Evolutionary conservation across 1,284 basidiomycete genomes (phyloP).

Genomic region (Earliella scabrosa): DNA sequence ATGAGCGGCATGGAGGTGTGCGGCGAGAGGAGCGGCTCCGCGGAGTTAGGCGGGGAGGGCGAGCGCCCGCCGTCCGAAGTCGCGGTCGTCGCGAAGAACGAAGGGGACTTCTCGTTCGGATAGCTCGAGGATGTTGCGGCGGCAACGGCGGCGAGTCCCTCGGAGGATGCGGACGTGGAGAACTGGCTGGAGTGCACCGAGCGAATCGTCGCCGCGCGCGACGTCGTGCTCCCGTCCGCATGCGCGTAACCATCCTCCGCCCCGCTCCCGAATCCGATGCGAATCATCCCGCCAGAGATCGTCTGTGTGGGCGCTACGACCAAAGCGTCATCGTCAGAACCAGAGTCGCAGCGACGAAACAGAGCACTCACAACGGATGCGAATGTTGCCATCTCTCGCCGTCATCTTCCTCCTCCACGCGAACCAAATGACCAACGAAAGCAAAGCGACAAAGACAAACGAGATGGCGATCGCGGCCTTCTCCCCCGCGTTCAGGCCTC

Average conservation of each 20-base stretch:
- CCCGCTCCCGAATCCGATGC: too few relatives aligned
- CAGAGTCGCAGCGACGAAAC: background rate
- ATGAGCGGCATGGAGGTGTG: background rate
- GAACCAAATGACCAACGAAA: background rate
- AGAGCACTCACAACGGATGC: background rate
- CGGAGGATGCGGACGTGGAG: background rate
- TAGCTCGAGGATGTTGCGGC: background rate
- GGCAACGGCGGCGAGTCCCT: background rate
- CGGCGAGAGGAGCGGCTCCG: background rate
- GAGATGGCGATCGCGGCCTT: constrained; percentile 12
- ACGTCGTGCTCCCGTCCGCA: background rate
- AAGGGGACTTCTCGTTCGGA: background rate
- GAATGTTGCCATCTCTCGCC: background rate
- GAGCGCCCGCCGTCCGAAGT: background rate
- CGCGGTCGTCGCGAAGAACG: background rate
- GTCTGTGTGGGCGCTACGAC: background rate
- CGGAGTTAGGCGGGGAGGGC: background rate
- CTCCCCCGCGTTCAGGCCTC: constrained; percentile 4
- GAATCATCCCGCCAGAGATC: background rate
- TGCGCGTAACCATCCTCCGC: too few relatives aligned
- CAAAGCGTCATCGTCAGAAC: background rate
- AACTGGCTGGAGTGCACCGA: background rate
- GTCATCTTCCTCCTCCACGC: constrained; percentile 1
- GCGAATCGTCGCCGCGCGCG: background rate
- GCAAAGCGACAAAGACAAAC: background rate